Base-by-base conservation (phyloP, 257 asterid genomes). In the Solanum medicagineum region DNA sequence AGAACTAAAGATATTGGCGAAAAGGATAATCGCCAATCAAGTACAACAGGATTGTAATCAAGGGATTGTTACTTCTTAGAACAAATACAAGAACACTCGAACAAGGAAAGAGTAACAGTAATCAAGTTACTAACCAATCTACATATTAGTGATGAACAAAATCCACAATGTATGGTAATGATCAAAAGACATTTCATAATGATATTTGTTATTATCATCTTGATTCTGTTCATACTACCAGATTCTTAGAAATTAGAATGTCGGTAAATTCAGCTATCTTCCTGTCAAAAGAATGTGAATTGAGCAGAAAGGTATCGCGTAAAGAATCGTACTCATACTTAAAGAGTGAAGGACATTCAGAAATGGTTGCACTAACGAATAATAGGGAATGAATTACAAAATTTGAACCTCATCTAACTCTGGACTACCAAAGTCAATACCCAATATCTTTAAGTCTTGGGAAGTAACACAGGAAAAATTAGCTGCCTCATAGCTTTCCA, bases 351-450 rank as follows among this genome's bases (percentile, higher is more conserved):
- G 65, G 83, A 79, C 83, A 79, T 79, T 79, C 83, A 79, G 3
- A 26, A 79, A 53, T 79, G 66, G 83, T 53, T 17, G 83, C 66
- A 16, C 66, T 79, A 53, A 79, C 7, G 45, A 79, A 53, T 79
- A 53, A 79, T 53, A 17, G 19, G 49, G 83, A 79, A 79, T 29
- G 83, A 79, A 45, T 85, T 77, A 79, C 87, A 80, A 16, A 80
- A 15, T 55, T 85, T 70, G 56, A 59, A 62, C 81, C 70, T 32
- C 84, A n/a, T 90, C 85, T 87, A 80, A 73, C 84, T 65, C 49
- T 69, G 84, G 86, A 87, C 79, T 88, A 70, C 94, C 92, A 88
- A 95, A 93, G 57, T 95, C 99, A 53, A 95, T 89, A 53, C 97
- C 92, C 87, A 95, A 82, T 86, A 91, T 89, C 74, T 87, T 86